phyloP scores from a whole-genome alignment of 2,329 filamentous ascomycete species.

The Pestalotiopsis sp. region DNA sequence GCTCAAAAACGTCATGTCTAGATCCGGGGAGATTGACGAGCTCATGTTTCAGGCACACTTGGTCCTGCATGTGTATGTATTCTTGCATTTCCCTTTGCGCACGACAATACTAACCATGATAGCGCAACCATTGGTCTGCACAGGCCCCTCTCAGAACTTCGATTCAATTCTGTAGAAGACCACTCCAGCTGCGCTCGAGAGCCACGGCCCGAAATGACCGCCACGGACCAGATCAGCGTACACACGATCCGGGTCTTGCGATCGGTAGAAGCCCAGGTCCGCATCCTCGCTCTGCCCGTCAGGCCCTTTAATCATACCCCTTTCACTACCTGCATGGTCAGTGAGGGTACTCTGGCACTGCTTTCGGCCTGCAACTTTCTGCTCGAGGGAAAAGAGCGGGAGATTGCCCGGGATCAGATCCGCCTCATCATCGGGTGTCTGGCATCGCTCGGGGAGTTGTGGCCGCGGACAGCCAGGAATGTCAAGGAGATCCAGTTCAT shows the following conservation, averaged over 20 bases:
- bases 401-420: slow-evolving; percentile 42
- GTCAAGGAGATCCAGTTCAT: slow-evolving; percentile 43
- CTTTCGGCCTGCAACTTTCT: slow-evolving; percentile 40
- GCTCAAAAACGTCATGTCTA: slow-evolving; percentile 34
- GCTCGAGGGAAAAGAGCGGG: slow-evolving; percentile 34
- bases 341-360: slow-evolving; percentile 37
- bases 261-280: slow-evolving; percentile 40
- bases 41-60: slow-evolving; percentile 33
- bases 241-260: slow-evolving; percentile 42
- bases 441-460: slow-evolving; percentile 37
- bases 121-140: slow-evolving; percentile 40
- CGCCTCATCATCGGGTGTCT: slow-evolving; percentile 44
- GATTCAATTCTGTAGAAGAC: slow-evolving; percentile 39
- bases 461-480: slow-evolving; percentile 39
- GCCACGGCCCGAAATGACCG: slow-evolving; percentile 19
- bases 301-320: slow-evolving; percentile 39
- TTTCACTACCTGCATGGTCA: slow-evolving; percentile 44
- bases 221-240: slow-evolving; percentile 32
- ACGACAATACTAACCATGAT: background rate
- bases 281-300: slow-evolving; percentile 39
- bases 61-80: slow-evolving; percentile 27
- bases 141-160: slow-evolving; percentile 41
- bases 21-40: slow-evolving; percentile 31
- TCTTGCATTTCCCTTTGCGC: background rate
- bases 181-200: slow-evolving; percentile 39